Percentiles rank a stretch among this genome's conserved stretches.
Conservation (phyloP, 2,329 filamentous ascomycete genomes). For the Trichoderma polysporum region DNA sequence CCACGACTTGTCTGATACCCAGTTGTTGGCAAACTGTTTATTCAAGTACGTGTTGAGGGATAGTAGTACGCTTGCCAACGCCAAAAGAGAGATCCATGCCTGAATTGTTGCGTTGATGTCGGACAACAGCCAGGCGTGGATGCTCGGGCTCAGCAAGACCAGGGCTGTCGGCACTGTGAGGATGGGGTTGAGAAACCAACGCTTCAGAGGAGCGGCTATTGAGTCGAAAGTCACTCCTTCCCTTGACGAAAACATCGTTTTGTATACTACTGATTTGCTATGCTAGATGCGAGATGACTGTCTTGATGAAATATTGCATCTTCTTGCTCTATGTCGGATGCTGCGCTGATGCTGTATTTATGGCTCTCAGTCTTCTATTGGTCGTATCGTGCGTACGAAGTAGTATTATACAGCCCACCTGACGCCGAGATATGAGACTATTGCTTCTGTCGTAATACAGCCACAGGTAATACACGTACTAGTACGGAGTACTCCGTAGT, state of each 20-base stretch:
- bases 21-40: constrained; percentile 29
- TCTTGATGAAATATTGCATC: not conserved
- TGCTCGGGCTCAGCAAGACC: constrained; percentile 10
- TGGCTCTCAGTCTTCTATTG: not conserved
- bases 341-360: not conserved
- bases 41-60: constrained; percentile 28
- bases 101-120: not conserved
- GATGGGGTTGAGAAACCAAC: constrained; percentile 26
- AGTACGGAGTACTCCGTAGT: not conserved
- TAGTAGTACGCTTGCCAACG: constrained; percentile 22
- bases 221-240: constrained; percentile 32
- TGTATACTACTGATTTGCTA: not conserved
- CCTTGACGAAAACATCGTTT: constrained; percentile 25
- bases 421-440: not conserved
- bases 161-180: constrained; percentile 24
- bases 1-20: constrained; percentile 27
- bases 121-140: constrained; percentile 2
- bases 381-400: not conserved
- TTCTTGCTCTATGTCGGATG: not conserved
- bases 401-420: not conserved
- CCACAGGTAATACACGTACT: not conserved
- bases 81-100: constrained; percentile 16
- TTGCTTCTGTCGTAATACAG: not conserved
- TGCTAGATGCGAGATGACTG: not conserved
- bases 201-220: constrained; percentile 23